Base-by-base conservation (phyloP, 129 eudicot species). In the Centella asiatica region DNA sequence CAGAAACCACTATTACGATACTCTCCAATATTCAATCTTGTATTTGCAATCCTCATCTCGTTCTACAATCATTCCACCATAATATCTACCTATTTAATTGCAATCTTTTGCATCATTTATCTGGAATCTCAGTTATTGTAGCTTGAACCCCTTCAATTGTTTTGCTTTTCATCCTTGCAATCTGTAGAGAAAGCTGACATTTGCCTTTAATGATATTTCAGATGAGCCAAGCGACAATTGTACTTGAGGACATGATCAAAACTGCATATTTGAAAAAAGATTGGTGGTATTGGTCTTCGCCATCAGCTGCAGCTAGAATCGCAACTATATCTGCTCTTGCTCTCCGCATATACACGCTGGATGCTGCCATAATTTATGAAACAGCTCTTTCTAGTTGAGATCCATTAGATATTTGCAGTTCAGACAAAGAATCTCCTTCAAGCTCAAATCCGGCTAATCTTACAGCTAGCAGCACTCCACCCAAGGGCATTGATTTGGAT, bases 221-320 rank as follows among this genome's bases (percentile, higher is more conserved):
- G 99, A 84, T 92, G 88, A 83, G 74, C 34, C 83, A 76, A n/a
- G 95, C 96, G 28, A 74, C 81, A 2, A 76, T 92, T 76, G 32
- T 53, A n/a, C 74, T 92, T 0, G 99, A 92, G 76, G 95, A 92
- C 70, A 72, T 80, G 81, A 87, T 92, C 18, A 92, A 78, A 70
- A 69, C 86, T 1, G 86, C 85, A 20, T 71, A 82, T 80, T 52
- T 92, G 76, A 78, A 65, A 78, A 87, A 76, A 3, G 86, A 84
- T 42, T 84, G 59, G 59, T 53, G 59, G 59, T 53, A 53, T 31
- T 53, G 59, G 59, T 53, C 59, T 24, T 53, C 59, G 27, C 59
- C 59, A 27, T 27, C 59, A 12, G 19, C 59, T 18, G 27, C 27
- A 8, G 59, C 59, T 53, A 53, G 27, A 34, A 53, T 26, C 27